Evolutionary conservation across 2,329 filamentous ascomycete species (phyloP).

Genomic region (Incumbomyces delicatus): DNA sequence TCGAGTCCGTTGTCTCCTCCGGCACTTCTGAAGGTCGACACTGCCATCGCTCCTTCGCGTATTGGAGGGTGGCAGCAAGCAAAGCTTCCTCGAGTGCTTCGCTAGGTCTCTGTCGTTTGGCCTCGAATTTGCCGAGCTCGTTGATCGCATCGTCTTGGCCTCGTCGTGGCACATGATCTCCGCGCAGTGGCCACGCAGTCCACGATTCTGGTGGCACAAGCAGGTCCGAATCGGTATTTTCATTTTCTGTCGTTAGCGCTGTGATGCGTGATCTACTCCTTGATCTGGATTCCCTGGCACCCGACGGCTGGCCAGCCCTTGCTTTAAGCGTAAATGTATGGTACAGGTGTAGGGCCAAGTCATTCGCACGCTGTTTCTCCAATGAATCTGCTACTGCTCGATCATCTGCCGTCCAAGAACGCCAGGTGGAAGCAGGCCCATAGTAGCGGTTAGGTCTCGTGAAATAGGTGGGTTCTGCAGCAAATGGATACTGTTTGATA

Average conservation of each 20-base stretch:
- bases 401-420: slow-evolving; percentile 82
- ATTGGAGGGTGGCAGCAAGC: slow-evolving; percentile 53
- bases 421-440: slow-evolving; percentile 62
- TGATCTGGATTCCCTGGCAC: not conserved
- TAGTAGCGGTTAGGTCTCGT: slow-evolving; percentile 60
- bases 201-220: slow-evolving; percentile 49
- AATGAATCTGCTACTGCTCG: slow-evolving; percentile 56
- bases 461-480: slow-evolving; percentile 14
- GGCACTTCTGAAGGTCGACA: not conserved
- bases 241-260: not conserved
- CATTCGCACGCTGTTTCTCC: slow-evolving; percentile 51
- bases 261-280: slow-evolving; percentile 6
- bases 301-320: slow-evolving; percentile 22
- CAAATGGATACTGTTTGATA: slow-evolving; percentile 4
- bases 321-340: slow-evolving; percentile 62
- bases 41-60: slow-evolving; percentile 54
- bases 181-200: slow-evolving; percentile 76
- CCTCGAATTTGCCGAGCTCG: slow-evolving; percentile 26
- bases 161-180: slow-evolving; percentile 50
- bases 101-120: slow-evolving; percentile 44
- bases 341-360: slow-evolving; percentile 69
- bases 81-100: slow-evolving; percentile 60
- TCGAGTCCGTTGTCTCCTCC: not conserved
- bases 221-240: slow-evolving; percentile 18
- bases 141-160: slow-evolving; percentile 39